Base-by-base conservation (phyloP, 768 basidiomycete species). In the Tulasnella calospora region DNA sequence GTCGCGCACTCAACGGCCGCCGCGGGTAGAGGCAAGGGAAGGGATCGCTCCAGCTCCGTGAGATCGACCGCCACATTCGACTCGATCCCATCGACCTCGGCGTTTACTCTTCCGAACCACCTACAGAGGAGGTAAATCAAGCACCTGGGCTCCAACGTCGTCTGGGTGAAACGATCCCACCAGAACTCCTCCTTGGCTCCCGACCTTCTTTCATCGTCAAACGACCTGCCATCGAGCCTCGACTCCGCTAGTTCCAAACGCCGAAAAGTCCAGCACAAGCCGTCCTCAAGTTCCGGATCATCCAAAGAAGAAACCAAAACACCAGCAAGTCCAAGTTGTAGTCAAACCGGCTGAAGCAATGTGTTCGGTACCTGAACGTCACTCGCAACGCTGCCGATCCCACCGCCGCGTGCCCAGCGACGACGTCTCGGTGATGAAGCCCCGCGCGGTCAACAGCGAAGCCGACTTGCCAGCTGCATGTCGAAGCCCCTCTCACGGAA, bases 151-250 rank as follows among this genome's bases (percentile, higher is more conserved):
- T 77, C 30, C 36, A 71, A 17, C 36, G 10, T 8, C 57, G 40
- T 17, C 19, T 77, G 12, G 67, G 76, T 10, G 67, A 77, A 46
- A 23, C n/a, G 8, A 77, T 71, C 30, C 67, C 76, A 19, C 61
- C 41, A 1, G 33, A 77, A 71, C 76, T 77, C 69, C 23, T 71
- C 38, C 10, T 15, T 71, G n/a, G 7, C 41, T 44, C 9, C 23
- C 38, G 27, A 38, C 23, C 69, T 7, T 70, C 69, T 12, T 23
- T 35, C 71, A 19, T 27, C 27, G 3, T n/a, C n/a, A 5, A 55
- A n/a, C 57, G 33, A 35, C 61, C 27, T 9, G 2, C 47, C 46
- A 27, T 19, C 35, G 21, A 40, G 35, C 27, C 35, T 35, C 30
- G 6, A 35, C 5, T 33, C 73, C 33, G n/a, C 13, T 5, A 12